These are phyloP conservation scores for Malus sieversii DNA, from an alignment of 306 rosid species.

Conservation along the genomic window DNA sequence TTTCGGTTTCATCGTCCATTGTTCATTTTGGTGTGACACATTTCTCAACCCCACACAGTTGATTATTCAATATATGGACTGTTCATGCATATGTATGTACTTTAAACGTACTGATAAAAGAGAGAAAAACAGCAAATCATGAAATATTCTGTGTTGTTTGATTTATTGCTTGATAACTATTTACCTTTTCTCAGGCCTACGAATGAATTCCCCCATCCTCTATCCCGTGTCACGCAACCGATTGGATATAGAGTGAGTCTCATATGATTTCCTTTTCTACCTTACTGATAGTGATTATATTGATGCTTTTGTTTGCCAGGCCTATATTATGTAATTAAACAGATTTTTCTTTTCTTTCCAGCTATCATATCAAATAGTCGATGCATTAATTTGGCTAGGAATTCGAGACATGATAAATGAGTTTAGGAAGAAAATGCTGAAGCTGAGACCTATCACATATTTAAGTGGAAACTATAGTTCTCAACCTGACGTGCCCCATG, in stretches of 20 bases:
- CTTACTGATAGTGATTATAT: slow-evolving; percentile 7
- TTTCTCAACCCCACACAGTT: not conserved
- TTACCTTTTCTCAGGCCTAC: slow-evolving; percentile 60
- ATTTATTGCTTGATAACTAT: not conserved
- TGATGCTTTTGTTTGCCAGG: slow-evolving; percentile 1
- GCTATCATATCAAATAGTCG: slow-evolving; percentile 90
- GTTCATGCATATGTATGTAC: not conserved
- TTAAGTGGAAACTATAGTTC: slow-evolving; percentile 57
- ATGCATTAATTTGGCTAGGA: slow-evolving; percentile 90
- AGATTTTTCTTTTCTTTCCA: slow-evolving; percentile 34
- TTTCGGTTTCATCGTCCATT: not conserved
- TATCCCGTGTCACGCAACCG: slow-evolving; percentile 69
- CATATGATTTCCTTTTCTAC: not conserved
- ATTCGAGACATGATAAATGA: slow-evolving; percentile 76
- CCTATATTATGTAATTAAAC: slow-evolving; percentile 14
- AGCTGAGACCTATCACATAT: slow-evolving; percentile 66
- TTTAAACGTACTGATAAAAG: not conserved
- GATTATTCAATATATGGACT: not conserved
- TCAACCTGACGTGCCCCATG: slow-evolving; percentile 58
- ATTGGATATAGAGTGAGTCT: slow-evolving; percentile 69
- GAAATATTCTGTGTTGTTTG: not conserved
- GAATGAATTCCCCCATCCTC: slow-evolving; percentile 88
- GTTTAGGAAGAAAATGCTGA: slow-evolving; percentile 78
- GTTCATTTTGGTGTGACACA: not conserved
- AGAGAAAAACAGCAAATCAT: not conserved